Base-by-base conservation (phyloP, 1,139 yeast species). In the Meyerozyma smithsonii region DNA sequence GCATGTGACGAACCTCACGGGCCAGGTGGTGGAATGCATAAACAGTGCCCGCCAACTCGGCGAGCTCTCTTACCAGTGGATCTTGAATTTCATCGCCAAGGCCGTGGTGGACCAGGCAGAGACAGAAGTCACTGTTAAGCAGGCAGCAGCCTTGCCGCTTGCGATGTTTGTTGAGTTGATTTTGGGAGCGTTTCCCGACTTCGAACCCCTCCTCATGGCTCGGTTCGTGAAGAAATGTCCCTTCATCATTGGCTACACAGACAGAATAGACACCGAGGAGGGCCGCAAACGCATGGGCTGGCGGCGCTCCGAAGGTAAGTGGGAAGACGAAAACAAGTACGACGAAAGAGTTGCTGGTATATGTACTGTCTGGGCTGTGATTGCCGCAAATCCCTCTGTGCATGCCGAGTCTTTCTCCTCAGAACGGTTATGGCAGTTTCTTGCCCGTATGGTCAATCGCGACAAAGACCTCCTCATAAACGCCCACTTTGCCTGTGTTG, bases 221-320 rank as follows among this genome's bases (percentile, higher is more conserved):
- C 73, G 97, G 48, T 77, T 92, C 52, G 84, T 88, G 28, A 90
- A 90, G 56, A 88, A 90, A 54, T 92, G 98, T 53, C 97, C 98
- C 0, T 77, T 76, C 43, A 75, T 90, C 17, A 81, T 94, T 36
- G 98, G 98, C 0, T 89, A 72, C 57, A 69, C 85, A 1, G 81
- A 94, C 52, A 46, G 72, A 1, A 77, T 84, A 24, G 88, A 83
- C 42, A 85, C 96, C 0, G 96, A 83, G 50, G 84, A 84, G 50
- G 97, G 96, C 4, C 69, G 96, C 41, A 48, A 60, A 8, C 69
- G 83, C 36, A 88, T 92, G 96, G 98, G 97, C 1, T 92, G 95
- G 89, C 69, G 86, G 36, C 68, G 65, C 36, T 38, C 38, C 14
- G 85, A 74, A 32, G 65, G 61, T 4, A 79, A 74, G 57, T 89